A percentile compares a stretch with the other conserved stretches of the same genome.
These are phyloP conservation scores for Miscanthus sacchariflorus DNA, from an alignment of 202 grass and related monocot species.

Conservation along the genomic window DNA sequence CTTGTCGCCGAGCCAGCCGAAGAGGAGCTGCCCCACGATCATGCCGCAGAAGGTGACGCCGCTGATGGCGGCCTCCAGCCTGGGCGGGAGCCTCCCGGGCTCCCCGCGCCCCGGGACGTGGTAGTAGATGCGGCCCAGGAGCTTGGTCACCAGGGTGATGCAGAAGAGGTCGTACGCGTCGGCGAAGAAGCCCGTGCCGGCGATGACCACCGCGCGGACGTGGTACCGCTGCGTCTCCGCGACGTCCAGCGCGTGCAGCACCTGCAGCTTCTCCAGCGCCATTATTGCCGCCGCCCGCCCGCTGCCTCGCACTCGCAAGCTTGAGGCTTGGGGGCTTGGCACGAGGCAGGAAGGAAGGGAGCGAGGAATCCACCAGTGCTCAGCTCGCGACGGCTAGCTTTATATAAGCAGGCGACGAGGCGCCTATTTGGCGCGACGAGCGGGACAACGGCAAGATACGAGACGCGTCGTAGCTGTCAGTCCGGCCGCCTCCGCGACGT, in stretches of 20 bases:
- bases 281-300: slow-evolving; percentile 23
- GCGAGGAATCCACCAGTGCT: neutral
- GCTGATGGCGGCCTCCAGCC: slow-evolving; percentile 48
- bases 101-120: neutral
- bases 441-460: slow-evolving; percentile 38
- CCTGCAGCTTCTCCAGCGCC: slow-evolving; percentile 55
- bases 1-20: slow-evolving; percentile 81
- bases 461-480: neutral
- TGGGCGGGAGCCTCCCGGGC: slow-evolving; percentile 43
- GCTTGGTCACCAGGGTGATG: slow-evolving; percentile 71
- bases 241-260: slow-evolving; percentile 59
- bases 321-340: neutral
- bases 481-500: neutral
- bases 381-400: neutral
- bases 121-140: slow-evolving; percentile 76
- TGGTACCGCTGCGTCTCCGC: slow-evolving; percentile 75
- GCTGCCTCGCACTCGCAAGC: too few species aligned
- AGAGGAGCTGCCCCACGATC: slow-evolving; percentile 68
- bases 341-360: neutral
- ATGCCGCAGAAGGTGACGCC: slow-evolving; percentile 63
- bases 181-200: slow-evolving; percentile 66
- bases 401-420: slow-evolving; percentile 2
- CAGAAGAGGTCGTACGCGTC: slow-evolving; percentile 74
- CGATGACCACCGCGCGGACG: slow-evolving; percentile 59
- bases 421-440: neutral